Evolutionary conservation across 768 basidiomycete genomes (phyloP), one percentile per base, ranked within the genome.

Genomic region (Tephrocybe sp.): DNA sequence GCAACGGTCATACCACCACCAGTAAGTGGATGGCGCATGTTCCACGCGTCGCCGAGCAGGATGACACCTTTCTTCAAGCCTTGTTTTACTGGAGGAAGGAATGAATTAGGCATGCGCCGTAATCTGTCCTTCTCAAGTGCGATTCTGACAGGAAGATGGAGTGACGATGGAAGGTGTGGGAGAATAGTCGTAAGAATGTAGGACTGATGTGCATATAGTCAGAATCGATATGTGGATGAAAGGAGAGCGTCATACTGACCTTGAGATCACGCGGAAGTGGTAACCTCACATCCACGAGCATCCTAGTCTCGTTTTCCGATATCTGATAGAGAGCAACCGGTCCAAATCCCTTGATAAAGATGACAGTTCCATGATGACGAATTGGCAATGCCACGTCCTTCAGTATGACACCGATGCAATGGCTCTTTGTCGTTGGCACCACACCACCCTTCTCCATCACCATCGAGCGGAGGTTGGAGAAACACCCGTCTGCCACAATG

Each of bases 1-100:
- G 93, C 94, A 33, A 98, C 96, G 0, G 94, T 95, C 97, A 99
- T 99, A 5, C 97, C 97, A 10, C 94, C 93, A 5, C 97, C 97
- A 0, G 97, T 99, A 19, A 99, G 77, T 1, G 97, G 97, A 68
- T 99, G 97, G 0, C 97, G 89, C 95, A 98, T 98, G 65, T 98
- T 99, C 88, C 92, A 96, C 2, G 96, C 85, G 64, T 99, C 97
- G 2, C 97, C 97, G 30, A 97, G 74, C 54, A 98, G 82, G 51
- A 99, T 71, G 8, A 83, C 83, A 20, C 92, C 91, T 45, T 84
- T 77, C 55, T 82, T 87, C 14, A 69, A 55, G n/a, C 73, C 74
- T 63, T 96, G 95, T 52, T 83, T 73, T 2, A 85, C 74, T 0
- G 94, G 71, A 0, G 97, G 91, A 1, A 99, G 78, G 75, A 90